Evolutionary conservation across 1,284 basidiomycete species (phyloP), one percentile per base, ranked within the genome.

Genomic region (Taiwanofungus camphoratus): DNA sequence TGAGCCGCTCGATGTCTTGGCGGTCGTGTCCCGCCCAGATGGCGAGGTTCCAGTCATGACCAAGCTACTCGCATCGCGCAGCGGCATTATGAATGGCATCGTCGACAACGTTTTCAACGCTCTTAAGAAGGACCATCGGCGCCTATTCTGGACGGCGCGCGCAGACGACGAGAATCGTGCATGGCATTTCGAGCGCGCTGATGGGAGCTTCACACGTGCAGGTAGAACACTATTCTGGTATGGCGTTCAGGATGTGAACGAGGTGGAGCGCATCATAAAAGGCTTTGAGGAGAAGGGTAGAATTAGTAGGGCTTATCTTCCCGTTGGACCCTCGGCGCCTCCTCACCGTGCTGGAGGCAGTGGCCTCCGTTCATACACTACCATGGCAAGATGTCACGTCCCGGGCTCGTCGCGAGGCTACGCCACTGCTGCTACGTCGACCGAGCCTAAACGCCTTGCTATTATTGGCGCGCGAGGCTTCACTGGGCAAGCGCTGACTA

Each of bases 141-240:
- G 82, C 46, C 78, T 99, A 30, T 95, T 99, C 74, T 99, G 96
- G 95, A 97, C 94, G 9, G 86, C 90, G 2, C 87, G 87, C 57
- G 87, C 87, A 6, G 93, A 97, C 55, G 94, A 99, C 64, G 95
- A 98, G 71, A 86, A 96, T 69, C 82, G 94, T 31, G 81, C 87
- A 2, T 99, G 95, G 95, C 95, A 99, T 71, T 99, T 97, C 62
- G 96, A 99, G 73, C 82, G 92, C 44, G 92, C 95, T 1, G 95
- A 99, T 56, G 95, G 95, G 6, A 92, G 88, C 66, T 99, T 99
- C 72, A 96, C 94, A 9, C 79, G 96, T 42, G 91, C 91, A 24
- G 93, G 95, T 35, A 81, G 77, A 63, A 92, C 84, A 59, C 70
- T 99, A 60, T 99, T 97, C 79, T 99, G 95, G 92, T 98, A 96